Evolutionary conservation across 2,329 filamentous ascomycete genomes (phyloP).

Genomic region (Colletotrichum neosansevieriae): DNA sequence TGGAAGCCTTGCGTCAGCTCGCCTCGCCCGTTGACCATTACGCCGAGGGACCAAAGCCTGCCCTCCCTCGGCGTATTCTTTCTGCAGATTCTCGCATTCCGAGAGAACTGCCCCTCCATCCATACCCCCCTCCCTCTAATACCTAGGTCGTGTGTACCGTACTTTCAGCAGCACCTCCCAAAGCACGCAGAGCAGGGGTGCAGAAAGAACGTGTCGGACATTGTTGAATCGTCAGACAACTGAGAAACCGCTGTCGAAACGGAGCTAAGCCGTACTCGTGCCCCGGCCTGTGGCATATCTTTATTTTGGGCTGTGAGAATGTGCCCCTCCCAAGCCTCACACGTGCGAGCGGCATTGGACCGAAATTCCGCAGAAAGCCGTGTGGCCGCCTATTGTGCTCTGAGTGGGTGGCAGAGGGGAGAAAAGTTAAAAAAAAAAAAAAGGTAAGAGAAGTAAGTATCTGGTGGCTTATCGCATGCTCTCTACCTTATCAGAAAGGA

Average conservation of each 20-base stretch:
- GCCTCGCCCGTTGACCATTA: background rate
- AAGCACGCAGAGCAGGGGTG: background rate
- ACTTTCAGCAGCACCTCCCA: too few species aligned
- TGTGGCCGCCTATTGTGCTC: constrained; percentile 19
- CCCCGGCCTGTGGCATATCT: constrained; percentile 13
- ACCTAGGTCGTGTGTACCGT: background rate
- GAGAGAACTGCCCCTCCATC: constrained; percentile 10
- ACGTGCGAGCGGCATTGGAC: constrained; percentile 39
- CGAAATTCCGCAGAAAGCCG: constrained; percentile 37
- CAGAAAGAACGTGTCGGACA: constrained; percentile 9
- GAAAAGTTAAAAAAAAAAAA: background rate
- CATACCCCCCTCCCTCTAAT: constrained; percentile 6
- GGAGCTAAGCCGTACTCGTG: constrained; percentile 9
- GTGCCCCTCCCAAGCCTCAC: constrained; percentile 32
- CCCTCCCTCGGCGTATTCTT: constrained; percentile 10
- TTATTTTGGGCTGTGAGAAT: constrained; percentile 18
- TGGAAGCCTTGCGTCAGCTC: background rate
- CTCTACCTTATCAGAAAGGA: background rate
- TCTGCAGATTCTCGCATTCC: constrained; percentile 20
- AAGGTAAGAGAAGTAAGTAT: background rate
- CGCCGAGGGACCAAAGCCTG: too few species aligned
- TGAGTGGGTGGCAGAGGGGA: background rate
- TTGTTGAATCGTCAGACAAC: constrained; percentile 34
- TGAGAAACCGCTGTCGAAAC: constrained; percentile 38
- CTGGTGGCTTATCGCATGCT: constrained; percentile 24